Base-by-base conservation (phyloP, 495 filamentous ascomycete species). In the Aspergillus egyptiacus region DNA sequence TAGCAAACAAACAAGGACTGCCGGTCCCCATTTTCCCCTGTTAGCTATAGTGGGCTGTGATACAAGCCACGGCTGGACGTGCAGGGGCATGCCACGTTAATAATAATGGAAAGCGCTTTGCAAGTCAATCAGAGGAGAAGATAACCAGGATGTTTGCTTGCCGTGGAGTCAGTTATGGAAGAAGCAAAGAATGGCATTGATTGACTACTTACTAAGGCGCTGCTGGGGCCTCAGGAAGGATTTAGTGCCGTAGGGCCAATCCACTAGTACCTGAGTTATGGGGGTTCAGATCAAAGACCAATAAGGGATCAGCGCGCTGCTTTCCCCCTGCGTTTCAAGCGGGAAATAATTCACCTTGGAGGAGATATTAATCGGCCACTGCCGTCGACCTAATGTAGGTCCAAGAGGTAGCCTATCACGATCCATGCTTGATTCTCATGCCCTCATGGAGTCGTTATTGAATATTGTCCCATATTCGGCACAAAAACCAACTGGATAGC, bases 301-400 rank as follows among this genome's bases (percentile, higher is more conserved):
- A 48, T 48, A 49, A 40, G 32, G 39, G 39, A 30, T 30, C 1
- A 25, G 33, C 32, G 15, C 18, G 47, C 13, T 33, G 30, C 23
- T 19, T 28, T 19, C 25, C 49, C 49, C 54, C 40, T 50, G 50
- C 54, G 46, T 53, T 53, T 50, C 40, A 47, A 41, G 34, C 40
- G 48, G 48, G 48, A 40, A n/a, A n/a, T n/a, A n/a, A 52, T 51
- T 51, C 37, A 27, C 36, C 45, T 43, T 32, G 36, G n/a, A n/a
- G n/a, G n/a, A n/a, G n/a, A n/a, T n/a, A n/a, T n/a, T n/a, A 44
- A 44, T 44, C 41, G 27, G 41, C 32, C 28, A 19, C 17, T 44
- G 27, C 41, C 27, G 41, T 44, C 17, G n/a, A 32, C 18, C 40
- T 43, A 44, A 44, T 44, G 41, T 44, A 44, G 41, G 41, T 44